Base-by-base conservation (phyloP, 2,329 filamentous ascomycete genomes). In the Corniculantispora saksenae region DNA sequence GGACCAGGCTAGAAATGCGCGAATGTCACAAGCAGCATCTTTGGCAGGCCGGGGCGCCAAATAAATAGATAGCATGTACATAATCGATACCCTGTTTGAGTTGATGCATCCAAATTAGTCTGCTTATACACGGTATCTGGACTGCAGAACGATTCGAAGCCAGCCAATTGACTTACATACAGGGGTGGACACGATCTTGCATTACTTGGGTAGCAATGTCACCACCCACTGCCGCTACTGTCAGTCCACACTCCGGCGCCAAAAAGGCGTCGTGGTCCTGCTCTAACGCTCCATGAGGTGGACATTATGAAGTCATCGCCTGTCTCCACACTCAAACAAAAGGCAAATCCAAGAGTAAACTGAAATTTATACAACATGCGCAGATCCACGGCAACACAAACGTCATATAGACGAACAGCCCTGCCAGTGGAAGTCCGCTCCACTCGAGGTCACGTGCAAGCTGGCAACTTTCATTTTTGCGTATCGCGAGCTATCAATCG, bases 1-100 rank as follows among this genome's bases (percentile, higher is more conserved):
- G 59, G 77, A 79, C 61, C 81, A 84, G 71, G 82, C 82, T 21
- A 80, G 81, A 69, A 87, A 88, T 74, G 82, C 84, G 56, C 83
- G 87, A 71, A 75, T 88, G 77, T 82, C 84, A 21, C 80, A 80
- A 70, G 74, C 80, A 25, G 81, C 84, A 12, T 83, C 84, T 29
- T 72, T 87, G 61, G 83, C 81, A 45, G 86, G 86, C 4, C 80
- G 86, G 72, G 86, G 85, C 47, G 85, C 85, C 8, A 84, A 79
- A 70, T 88, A 66, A 75, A 76, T 57, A 53, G 17, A 65, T 10
- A 58, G 32, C 32, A 35, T 32, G 53, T 45, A 51, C 54, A 61
- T 23, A 63, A 62, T 59, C 27, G 56, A 63, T 58, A 61, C 48
- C 27, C 62, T 61, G 40, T 57, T 45, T 17, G 15, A 40, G 10